phyloP scores from a whole-genome alignment of 140 eudicot genomes.

The Anethum foeniculum region DNA sequence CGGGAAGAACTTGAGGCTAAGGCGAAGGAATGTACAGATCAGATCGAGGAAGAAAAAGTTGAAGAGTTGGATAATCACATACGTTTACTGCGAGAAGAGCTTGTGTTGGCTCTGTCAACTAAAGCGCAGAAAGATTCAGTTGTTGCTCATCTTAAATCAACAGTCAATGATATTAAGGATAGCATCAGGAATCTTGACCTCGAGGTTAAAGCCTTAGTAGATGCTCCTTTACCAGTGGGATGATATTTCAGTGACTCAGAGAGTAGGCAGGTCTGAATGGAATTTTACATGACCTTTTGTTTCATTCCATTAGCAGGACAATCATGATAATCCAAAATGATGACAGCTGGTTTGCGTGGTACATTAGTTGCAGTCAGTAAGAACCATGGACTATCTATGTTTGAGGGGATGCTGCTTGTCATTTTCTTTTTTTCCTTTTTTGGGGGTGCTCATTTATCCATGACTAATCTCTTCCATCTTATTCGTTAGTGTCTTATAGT shows the following conservation, averaged over 20 bases:
- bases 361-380: not conserved
- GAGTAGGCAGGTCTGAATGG: not conserved
- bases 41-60: conserved; percentile 32
- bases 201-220: conserved; percentile 37
- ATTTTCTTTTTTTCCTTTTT: not conserved
- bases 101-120: conserved; percentile 1
- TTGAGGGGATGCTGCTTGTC: not conserved
- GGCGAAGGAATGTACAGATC: conserved; percentile 17
- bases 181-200: conserved; percentile 11
- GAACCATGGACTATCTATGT: not conserved
- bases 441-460: not conserved
- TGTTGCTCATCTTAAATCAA: conserved; percentile 27
- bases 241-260: not conserved
- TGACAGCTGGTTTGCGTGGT: not conserved
- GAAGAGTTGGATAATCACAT: conserved; percentile 32
- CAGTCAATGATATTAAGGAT: conserved; percentile 12
- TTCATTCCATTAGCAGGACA: not conserved
- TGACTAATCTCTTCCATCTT: not conserved
- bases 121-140: conserved; percentile 25
- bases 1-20: conserved; percentile 28
- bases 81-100: conserved; percentile 38
- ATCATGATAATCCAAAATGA: not conserved
- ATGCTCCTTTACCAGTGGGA: conserved; percentile 26
- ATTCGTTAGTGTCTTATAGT: not conserved
- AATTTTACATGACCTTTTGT: not conserved